Conservation (phyloP, 2,329 filamentous ascomycete species). For the Atkinsonella hypoxylon region DNA sequence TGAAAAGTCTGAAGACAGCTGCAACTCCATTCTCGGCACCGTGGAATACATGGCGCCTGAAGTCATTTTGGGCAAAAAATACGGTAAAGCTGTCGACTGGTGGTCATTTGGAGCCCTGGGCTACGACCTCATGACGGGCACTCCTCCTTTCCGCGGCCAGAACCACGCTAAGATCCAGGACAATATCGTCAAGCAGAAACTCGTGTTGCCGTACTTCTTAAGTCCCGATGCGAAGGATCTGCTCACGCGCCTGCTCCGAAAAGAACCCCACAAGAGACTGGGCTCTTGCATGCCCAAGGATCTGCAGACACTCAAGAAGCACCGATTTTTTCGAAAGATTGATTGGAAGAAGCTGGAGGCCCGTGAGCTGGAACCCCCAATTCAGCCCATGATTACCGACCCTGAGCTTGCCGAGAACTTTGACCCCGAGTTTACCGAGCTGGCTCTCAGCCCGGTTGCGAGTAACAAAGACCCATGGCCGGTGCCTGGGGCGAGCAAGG, state of each 20-base stretch:
- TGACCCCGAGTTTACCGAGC: conserved; percentile 75
- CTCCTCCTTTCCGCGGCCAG: conserved; percentile 78
- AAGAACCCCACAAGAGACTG: conserved; percentile 83
- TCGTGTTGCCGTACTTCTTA: conserved; percentile 80
- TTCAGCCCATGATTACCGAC: conserved; percentile 87
- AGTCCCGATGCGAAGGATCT: conserved; percentile 88
- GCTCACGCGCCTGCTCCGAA: conserved; percentile 76
- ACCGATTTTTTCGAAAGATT: conserved; percentile 94
- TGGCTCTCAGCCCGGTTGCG: conserved; percentile 66
- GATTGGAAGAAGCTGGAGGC: conserved; percentile 82
- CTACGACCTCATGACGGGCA: conserved; percentile 85
- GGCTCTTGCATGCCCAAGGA: conserved; percentile 86
- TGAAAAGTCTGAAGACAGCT: conserved; percentile 44
- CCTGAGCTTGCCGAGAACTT: conserved; percentile 97
- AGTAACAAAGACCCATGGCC: conserved; percentile 31
- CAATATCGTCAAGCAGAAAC: conserved; percentile 89
- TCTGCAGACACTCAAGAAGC: conserved; percentile 71
- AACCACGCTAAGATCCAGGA: conserved; percentile 94
- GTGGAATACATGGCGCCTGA: conserved; percentile 99
- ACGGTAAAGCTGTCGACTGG: conserved; percentile 95
- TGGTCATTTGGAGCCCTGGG: conserved; percentile 94
- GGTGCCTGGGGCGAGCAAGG: conserved; percentile 26
- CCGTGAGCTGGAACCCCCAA: conserved; percentile 76
- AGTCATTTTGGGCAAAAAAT: conserved; percentile 75
- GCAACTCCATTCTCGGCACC: conserved; percentile 86